A percentile compares a stretch with the other conserved stretches of the same genome.
These are phyloP conservation scores for Globisporangium polare DNA, from an alignment of 352 stramenopile genomes.

Conservation along the genomic window DNA sequence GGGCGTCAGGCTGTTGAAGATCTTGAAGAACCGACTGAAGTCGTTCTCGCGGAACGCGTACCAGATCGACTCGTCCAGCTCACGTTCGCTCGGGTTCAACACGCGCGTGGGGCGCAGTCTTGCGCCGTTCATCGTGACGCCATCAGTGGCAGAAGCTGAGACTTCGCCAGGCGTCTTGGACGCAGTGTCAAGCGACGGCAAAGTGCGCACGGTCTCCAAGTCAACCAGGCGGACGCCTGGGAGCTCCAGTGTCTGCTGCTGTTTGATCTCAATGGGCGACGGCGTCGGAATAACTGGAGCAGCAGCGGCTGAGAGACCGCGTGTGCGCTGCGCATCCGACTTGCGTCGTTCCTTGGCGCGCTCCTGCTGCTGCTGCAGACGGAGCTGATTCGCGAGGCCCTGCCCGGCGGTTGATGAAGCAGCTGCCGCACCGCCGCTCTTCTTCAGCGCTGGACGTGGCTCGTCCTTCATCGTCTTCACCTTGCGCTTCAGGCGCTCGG, in stretches of 20 bases:
- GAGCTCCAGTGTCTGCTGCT: constrained; percentile 57
- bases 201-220: constrained; percentile 31
- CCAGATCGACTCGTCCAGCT: constrained; percentile 81
- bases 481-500: constrained; percentile 63
- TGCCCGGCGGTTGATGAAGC: neutral
- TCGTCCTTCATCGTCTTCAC: constrained; percentile 57
- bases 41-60: constrained; percentile 72
- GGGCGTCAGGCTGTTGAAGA: constrained; percentile 37
- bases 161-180: neutral
- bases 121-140: constrained; percentile 54
- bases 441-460: constrained; percentile 24
- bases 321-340: constrained; percentile 45
- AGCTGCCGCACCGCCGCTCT: constrained; percentile 15
- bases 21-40: constrained; percentile 75
- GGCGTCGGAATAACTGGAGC: constrained; percentile 1
- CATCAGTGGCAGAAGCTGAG: neutral
- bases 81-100: constrained; percentile 72
- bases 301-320: constrained; percentile 27
- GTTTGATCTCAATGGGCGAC: constrained; percentile 40
- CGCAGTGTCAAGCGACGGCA: neutral
- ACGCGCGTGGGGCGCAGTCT: constrained; percentile 56
- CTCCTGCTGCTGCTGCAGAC: constrained; percentile 54
- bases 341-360: constrained; percentile 47
- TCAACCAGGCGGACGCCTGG: constrained; percentile 66
- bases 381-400: constrained; percentile 23